Evolutionary conservation across 257 asterid species (phyloP).

Genomic region (Plantago elongata): DNA sequence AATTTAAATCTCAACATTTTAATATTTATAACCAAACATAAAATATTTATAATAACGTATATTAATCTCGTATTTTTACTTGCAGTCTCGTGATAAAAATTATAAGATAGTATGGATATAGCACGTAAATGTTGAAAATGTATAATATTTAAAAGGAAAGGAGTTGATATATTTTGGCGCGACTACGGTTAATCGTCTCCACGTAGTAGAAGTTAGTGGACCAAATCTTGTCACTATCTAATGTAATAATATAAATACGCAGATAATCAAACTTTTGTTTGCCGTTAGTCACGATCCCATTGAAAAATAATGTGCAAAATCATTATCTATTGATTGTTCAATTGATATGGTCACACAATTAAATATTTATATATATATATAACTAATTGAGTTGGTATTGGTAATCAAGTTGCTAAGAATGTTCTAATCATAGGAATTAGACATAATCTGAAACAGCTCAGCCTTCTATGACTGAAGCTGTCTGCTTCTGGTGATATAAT

Average conservation of each 20-base stretch:
- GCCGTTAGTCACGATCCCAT: too few relatives aligned
- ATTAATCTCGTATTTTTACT: too few relatives aligned
- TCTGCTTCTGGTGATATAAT: background rate
- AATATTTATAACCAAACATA: too few relatives aligned
- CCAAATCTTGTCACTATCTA: background rate
- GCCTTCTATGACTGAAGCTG: background rate
- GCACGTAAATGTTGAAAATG: background rate
- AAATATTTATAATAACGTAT: too few relatives aligned
- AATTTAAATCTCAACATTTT: too few relatives aligned
- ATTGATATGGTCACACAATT: too few relatives aligned
- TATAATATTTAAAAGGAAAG: background rate
- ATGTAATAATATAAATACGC: background rate
- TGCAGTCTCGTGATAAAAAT: too few relatives aligned
- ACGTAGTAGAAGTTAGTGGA: background rate
- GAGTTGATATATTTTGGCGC: background rate
- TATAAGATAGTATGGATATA: too few relatives aligned
- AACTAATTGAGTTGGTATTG: background rate
- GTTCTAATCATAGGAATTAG: slow-evolving; percentile 3
- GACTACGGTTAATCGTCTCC: background rate
- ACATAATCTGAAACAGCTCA: slow-evolving; percentile 12
- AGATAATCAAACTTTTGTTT: too few relatives aligned
- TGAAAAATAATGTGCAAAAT: too few relatives aligned
- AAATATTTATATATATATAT: too few relatives aligned
- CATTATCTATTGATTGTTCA: too few relatives aligned
- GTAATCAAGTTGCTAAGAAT: background rate